These are phyloP conservation scores for Auriscalpium microsporum DNA, from an alignment of 768 basidiomycete genomes.

Conservation along the genomic window DNA sequence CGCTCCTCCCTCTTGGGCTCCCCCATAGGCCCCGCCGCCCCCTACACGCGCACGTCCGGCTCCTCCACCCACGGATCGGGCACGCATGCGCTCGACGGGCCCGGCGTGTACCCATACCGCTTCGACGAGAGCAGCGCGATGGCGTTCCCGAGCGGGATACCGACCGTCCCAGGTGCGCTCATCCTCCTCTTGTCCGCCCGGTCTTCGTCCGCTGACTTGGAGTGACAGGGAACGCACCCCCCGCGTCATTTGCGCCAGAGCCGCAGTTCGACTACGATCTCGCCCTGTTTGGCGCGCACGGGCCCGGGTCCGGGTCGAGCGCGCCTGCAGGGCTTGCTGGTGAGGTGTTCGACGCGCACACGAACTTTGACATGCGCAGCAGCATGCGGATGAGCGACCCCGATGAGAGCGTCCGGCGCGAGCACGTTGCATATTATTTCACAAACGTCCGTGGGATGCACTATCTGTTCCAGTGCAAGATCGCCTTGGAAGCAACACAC, in stretches of 20 bases:
- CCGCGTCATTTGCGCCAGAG: background rate
- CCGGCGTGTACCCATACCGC: background rate
- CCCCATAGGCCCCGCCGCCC: conserved; percentile 19
- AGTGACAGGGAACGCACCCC: background rate
- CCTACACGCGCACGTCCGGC: background rate
- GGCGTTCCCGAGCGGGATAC: conserved; percentile 12
- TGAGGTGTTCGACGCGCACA: conserved; percentile 6
- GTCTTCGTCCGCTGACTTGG: background rate
- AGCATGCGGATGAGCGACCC: conserved; percentile 7
- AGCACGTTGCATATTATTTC: conserved; percentile 61
- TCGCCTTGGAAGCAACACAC: conserved; percentile 56
- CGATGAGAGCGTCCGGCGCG: conserved; percentile 8
- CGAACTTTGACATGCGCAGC: conserved; percentile 8
- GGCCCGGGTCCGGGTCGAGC: background rate
- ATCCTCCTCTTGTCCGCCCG: background rate
- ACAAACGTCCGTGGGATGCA: conserved; percentile 60
- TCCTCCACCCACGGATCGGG: background rate
- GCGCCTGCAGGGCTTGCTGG: background rate
- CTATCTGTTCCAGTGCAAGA: conserved; percentile 54
- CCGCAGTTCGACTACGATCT: background rate
- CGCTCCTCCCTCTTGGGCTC: conserved; percentile 41
- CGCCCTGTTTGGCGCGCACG: background rate
- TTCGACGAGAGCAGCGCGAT: conserved; percentile 8
- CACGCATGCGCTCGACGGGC: background rate
- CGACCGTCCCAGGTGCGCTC: conserved; percentile 7